Evolutionary conservation across 2,329 filamentous ascomycete genomes (phyloP).

Genomic region (Decorospora gaudefroyi): DNA sequence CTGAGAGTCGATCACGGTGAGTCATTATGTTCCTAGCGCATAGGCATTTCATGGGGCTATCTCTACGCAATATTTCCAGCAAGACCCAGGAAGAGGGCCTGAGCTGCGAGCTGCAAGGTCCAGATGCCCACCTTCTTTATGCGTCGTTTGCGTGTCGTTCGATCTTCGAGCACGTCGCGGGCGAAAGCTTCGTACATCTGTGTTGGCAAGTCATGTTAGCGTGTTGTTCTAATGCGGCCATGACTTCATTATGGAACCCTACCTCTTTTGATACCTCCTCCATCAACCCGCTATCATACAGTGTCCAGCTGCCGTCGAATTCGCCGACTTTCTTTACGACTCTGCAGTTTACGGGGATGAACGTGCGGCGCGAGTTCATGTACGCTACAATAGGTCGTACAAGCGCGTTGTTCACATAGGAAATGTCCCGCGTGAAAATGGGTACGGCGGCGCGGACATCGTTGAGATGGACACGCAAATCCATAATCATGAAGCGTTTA

Average conservation of each 20-base stretch:
- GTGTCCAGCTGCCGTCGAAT: slow-evolving; percentile 94
- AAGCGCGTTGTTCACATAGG: slow-evolving; percentile 93
- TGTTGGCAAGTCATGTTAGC: slow-evolving; percentile 14
- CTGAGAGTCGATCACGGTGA: no score
- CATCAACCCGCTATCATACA: slow-evolving; percentile 92
- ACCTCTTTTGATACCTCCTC: slow-evolving; percentile 87
- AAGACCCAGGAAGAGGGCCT: slow-evolving; percentile 93
- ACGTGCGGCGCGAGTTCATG: slow-evolving; percentile 93
- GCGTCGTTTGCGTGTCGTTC: slow-evolving; percentile 80
- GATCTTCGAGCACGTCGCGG: slow-evolving; percentile 85
- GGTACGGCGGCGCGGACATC: slow-evolving; percentile 92
- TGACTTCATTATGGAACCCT: slow-evolving; percentile 8
- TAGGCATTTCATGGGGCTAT: slow-evolving; percentile 10
- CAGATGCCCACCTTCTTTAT: slow-evolving; percentile 97
- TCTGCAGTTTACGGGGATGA: slow-evolving; percentile 92
- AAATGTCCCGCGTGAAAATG: slow-evolving; percentile 87
- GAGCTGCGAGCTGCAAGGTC: slow-evolving; percentile 89
- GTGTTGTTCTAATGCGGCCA: not conserved
- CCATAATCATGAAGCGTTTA: slow-evolving; percentile 85
- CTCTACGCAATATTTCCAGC: slow-evolving; percentile 72
- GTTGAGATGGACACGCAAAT: slow-evolving; percentile 92
- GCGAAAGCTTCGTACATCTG: slow-evolving; percentile 91
- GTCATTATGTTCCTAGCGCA: slow-evolving; percentile 1
- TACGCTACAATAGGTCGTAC: slow-evolving; percentile 96
- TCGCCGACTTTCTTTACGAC: slow-evolving; percentile 87